These are phyloP conservation scores for Aaosphaeria pasadenensis DNA, from an alignment of 2,329 filamentous ascomycete genomes.

Conservation along the genomic window DNA sequence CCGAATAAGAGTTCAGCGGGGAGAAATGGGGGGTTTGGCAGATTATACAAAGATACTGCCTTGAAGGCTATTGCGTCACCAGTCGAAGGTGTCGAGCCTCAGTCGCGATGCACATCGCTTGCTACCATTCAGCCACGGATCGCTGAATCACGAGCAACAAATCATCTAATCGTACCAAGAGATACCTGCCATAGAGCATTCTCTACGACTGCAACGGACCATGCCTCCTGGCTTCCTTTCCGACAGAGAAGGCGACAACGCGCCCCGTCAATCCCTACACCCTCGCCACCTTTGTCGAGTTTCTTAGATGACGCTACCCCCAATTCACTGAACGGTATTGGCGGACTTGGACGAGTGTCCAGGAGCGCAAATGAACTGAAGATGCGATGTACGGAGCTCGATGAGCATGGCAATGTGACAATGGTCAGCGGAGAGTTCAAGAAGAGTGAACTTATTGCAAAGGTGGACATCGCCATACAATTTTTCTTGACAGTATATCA, in stretches of 20 bases:
- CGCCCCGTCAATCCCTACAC: slow-evolving; percentile 3
- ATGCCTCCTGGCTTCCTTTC: slow-evolving; percentile 22
- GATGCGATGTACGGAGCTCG: slow-evolving; percentile 90
- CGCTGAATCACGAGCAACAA: not conserved
- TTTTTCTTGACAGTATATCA: not conserved
- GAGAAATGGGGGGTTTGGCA: not conserved
- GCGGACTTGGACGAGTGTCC: slow-evolving; percentile 63
- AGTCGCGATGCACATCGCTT: not conserved
- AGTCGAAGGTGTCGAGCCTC: not conserved
- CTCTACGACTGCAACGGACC: slow-evolving; percentile 11
- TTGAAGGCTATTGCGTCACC: not conserved
- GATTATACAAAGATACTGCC: not conserved
- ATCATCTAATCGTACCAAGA: not conserved
- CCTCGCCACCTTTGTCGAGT: slow-evolving; percentile 39
- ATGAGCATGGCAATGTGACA: slow-evolving; percentile 87
- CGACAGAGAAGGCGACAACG: slow-evolving; percentile 30
- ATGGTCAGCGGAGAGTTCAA: slow-evolving; percentile 94
- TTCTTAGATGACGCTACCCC: slow-evolving; percentile 57
- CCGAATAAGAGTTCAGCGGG: not conserved
- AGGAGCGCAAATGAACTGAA: slow-evolving; percentile 83
- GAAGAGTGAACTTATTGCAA: slow-evolving; percentile 95
- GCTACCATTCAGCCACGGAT: not conserved
- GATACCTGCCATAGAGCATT: slow-evolving; percentile 10
- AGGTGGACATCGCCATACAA: slow-evolving; percentile 52
- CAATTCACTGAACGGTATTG: slow-evolving; percentile 5